Conservation (phyloP, 2,329 filamentous ascomycete species). For the Didymella pinodella region DNA sequence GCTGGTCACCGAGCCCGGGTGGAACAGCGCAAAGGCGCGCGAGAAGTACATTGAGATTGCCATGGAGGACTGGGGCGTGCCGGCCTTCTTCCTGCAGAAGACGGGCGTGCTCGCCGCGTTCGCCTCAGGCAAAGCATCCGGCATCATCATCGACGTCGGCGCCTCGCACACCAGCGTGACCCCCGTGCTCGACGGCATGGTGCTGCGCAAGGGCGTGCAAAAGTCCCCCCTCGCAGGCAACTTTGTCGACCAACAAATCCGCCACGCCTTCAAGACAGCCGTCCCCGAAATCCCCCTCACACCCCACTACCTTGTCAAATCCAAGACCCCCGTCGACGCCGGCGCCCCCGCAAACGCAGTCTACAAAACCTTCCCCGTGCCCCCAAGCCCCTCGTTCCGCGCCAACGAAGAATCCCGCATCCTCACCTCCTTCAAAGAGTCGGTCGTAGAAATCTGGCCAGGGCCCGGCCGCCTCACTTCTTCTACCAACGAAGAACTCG, state of each 20-base stretch:
- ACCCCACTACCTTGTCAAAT: constrained; percentile 86
- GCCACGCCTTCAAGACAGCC: constrained; percentile 74
- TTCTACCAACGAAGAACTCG: constrained; percentile 74
- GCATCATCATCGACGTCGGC: constrained; percentile 90
- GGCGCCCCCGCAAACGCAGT: constrained; percentile 78
- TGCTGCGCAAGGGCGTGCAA: constrained; percentile 85
- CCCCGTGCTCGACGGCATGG: constrained; percentile 92
- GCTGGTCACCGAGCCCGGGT: constrained; percentile 91
- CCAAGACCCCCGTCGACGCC: constrained; percentile 88
- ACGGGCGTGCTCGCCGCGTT: constrained; percentile 92
- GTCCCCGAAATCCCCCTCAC: constrained; percentile 76
- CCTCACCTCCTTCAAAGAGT: constrained; percentile 96
- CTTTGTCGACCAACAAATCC: constrained; percentile 89
- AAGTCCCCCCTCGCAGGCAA: constrained; percentile 86
- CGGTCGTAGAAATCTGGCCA: constrained; percentile 91
- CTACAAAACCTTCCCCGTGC: constrained; percentile 72
- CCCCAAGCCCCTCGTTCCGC: constrained; percentile 75
- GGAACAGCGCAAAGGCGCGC: constrained; percentile 86
- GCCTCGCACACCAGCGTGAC: constrained; percentile 88
- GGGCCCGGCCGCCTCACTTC: constrained; percentile 73
- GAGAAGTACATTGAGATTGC: constrained; percentile 96
- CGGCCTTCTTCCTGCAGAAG: constrained; percentile 91
- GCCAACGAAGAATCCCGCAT: constrained; percentile 90
- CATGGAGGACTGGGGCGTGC: constrained; percentile 96
- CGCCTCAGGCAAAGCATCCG: constrained; percentile 90